Evolutionary conservation across 495 filamentous ascomycete genomes (phyloP), one percentile per base, ranked within the genome.

Genomic region (Cladorrhinum samala): DNA sequence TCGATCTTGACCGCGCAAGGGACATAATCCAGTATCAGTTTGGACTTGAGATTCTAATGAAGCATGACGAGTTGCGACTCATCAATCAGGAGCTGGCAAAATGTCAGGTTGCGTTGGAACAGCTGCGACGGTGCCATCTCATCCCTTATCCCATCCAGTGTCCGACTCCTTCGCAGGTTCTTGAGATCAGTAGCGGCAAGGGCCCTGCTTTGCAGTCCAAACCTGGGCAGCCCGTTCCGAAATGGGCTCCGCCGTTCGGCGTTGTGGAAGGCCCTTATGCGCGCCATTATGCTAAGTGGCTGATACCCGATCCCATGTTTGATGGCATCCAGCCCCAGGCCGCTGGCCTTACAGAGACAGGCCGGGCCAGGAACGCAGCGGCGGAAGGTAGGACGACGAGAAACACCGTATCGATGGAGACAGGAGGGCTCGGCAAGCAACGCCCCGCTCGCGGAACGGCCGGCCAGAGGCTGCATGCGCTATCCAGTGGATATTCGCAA

Each of bases 41-140:
- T 68, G 85, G 87, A 59, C 81, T 94, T 53, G 90, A 97, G 71
- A 91, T 97, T 39, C 72, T 96, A 50, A 70, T 95, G 59, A 98
- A 96, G 74, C 93, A 98, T 65, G 82, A 91, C 57, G 93, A 98
- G 72, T 72, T 96, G 21, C 87, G 90, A 14, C 77, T 95, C 52
- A 95, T 98, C 68, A 89, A 97, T 66, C 91, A 96, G 69, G 91
- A 97, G 69, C 81, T 97, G 55, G 91, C 89, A 59, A 96, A 95
- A 75, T 96, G 91, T 60, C 91, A 96, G 75, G 75, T 91, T 58
- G 87, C 91, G n/a, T 78, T 96, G 57, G 93, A 98, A 70, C 93
- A 97, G 67, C 78, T 98, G 44, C 86, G 93, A 52, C 85, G 93
- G 49, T 96, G 91, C 64, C 82, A 89, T 59, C 74, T 96, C 60